phyloP scores from a whole-genome alignment of 2,329 filamentous ascomycete species.

The Lecanosticta acicola region DNA sequence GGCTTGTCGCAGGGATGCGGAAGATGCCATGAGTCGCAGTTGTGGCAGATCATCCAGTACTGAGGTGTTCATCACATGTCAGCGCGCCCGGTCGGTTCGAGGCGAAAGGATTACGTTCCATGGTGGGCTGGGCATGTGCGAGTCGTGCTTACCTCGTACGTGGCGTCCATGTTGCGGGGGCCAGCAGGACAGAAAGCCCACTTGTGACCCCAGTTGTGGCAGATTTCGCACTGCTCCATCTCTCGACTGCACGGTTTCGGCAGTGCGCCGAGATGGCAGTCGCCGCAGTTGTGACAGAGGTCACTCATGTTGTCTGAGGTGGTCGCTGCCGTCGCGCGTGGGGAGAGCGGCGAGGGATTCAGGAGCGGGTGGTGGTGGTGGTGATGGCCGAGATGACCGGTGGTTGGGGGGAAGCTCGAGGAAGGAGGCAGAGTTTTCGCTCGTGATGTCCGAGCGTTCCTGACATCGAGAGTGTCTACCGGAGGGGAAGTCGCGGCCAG shows the following conservation, averaged over 20 bases:
- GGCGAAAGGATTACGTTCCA: not conserved
- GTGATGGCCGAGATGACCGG: too few species aligned
- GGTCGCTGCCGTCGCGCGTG: not conserved
- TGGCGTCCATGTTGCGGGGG: conserved; percentile 8
- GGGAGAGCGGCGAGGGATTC: not conserved
- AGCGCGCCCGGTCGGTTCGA: conserved; percentile 1
- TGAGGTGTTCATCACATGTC: conserved; percentile 2
- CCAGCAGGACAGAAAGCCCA: conserved; percentile 22
- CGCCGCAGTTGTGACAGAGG: conserved; percentile 24
- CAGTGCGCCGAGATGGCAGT: conserved; percentile 20
- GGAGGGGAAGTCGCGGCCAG: too few species aligned
- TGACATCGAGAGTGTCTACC: too few species aligned
- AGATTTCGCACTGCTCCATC: conserved; percentile 13
- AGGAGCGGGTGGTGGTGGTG: not conserved
- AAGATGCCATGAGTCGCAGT: conserved; percentile 27
- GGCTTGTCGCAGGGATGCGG: conserved; percentile 15
- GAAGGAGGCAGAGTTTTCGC: too few species aligned
- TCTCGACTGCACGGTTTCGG: conserved; percentile 15
- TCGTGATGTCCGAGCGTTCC: too few species aligned
- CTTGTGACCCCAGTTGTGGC: conserved; percentile 9
- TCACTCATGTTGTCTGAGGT: conserved; percentile 22
- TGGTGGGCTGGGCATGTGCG: too few species aligned
- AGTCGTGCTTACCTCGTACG: conserved; percentile 12
- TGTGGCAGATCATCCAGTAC: conserved; percentile 22
- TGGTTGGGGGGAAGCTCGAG: too few species aligned